Base-by-base conservation (phyloP, 2,329 filamentous ascomycete genomes). In the Neobulgaria alba region DNA sequence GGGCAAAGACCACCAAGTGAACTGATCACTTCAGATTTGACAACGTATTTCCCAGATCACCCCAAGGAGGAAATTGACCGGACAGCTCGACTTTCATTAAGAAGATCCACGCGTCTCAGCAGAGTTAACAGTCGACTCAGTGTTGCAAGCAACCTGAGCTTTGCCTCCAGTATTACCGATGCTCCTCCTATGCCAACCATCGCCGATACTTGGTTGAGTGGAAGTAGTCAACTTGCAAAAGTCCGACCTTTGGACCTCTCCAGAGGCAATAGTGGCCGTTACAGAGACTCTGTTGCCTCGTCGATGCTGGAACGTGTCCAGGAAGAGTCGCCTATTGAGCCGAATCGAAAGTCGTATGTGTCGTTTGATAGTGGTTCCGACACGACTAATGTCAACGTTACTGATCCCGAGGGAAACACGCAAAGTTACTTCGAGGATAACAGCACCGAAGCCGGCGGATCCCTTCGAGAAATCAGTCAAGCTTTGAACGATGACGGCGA, bases 41-140 rank as follows among this genome's bases (percentile, higher is more conserved):
- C 87, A 1, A 94, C 89, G 0, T 98, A 96, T 68, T 98, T 98
- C 71, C 92, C 92, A 0, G 88, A 94, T 57, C 90, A 96, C 56
- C 80, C 89, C 36, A 81, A 86, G 41, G 89, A 95, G 59, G 87
- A 94, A 54, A 95, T 98, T 59, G 92, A 96, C 62, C 84, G 88
- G 53, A 96, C 92, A 0, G 89, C 95, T 48, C 84, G 92, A 36
- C 77, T 95, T 63, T 95, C 90, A 1, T 83, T 95, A 62, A 78
- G 90, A 52, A 77, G 92, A 52, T 96, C 90, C 30, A 86, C 85
- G 39, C 83, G 92, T 39, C 72, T 96, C 49, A 96, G 90, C 67
- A 85, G 86, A 61, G 86, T 93, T 51, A 90, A 93, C 51, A 94
- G 86, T 61, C 85, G 90, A 20, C 72, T 98, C 44, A 95, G 89